Evolutionary conservation across 2,329 filamentous ascomycete species (phyloP).

Genomic region (Aspergillus sp.): DNA sequence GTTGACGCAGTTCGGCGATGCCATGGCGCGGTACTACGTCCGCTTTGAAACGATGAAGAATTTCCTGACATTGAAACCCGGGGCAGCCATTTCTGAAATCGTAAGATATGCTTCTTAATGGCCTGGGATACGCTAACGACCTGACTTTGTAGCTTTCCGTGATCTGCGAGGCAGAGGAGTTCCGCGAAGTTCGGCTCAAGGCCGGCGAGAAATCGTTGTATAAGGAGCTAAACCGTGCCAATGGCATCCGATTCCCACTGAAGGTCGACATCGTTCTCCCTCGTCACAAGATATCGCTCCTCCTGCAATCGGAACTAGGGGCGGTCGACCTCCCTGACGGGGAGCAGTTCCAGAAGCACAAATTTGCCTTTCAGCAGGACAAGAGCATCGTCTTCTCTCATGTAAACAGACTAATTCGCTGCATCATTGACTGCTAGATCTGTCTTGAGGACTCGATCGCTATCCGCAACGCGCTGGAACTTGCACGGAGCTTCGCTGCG

Average conservation of each 20-base stretch:
- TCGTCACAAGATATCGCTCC: slow-evolving; percentile 72
- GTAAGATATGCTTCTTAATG: slow-evolving; percentile 46
- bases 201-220: slow-evolving; percentile 66
- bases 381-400: slow-evolving; percentile 65
- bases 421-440: slow-evolving; percentile 72
- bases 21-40: slow-evolving; percentile 81
- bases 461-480: slow-evolving; percentile 67
- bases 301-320: slow-evolving; percentile 74
- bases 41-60: slow-evolving; percentile 75
- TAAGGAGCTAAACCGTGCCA: slow-evolving; percentile 68
- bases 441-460: slow-evolving; percentile 62
- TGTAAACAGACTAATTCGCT: slow-evolving; percentile 67
- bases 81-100: slow-evolving; percentile 63
- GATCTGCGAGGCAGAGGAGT: slow-evolving; percentile 68
- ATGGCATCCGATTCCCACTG: slow-evolving; percentile 67
- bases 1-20: slow-evolving; percentile 70
- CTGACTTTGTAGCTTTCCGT: slow-evolving; percentile 55
- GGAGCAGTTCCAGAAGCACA: slow-evolving; percentile 56
- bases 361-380: slow-evolving; percentile 58
- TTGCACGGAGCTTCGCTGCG: slow-evolving; percentile 73
- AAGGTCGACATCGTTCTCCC: slow-evolving; percentile 63
- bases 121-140: slow-evolving; percentile 7
- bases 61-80: slow-evolving; percentile 61
- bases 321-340: slow-evolving; percentile 60
- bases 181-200: slow-evolving; percentile 69